Evolutionary conservation across 2,329 filamentous ascomycete genomes (phyloP).

Genomic region (Verticillium dahliae): DNA sequence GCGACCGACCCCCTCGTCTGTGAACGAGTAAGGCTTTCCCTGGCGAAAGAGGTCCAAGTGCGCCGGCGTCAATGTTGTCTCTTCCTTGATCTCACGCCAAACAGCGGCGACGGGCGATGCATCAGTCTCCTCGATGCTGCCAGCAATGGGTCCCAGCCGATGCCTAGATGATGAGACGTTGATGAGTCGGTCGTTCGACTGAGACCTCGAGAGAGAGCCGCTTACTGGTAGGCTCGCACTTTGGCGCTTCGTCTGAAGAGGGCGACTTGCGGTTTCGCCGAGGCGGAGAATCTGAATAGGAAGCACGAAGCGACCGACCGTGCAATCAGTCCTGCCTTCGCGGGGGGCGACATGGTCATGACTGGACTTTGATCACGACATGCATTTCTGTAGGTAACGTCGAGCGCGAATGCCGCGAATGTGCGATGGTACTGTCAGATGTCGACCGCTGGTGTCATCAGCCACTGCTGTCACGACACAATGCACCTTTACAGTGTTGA

Average conservation of each 20-base stretch:
- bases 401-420: not conserved
- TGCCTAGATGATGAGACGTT: slow-evolving; percentile 25
- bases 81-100: slow-evolving; percentile 56
- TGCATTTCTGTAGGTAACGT: not conserved
- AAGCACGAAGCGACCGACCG: slow-evolving; percentile 43
- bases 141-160: slow-evolving; percentile 56
- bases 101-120: slow-evolving; percentile 47
- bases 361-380: not conserved
- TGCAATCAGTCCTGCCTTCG: not conserved
- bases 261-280: slow-evolving; percentile 42
- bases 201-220: not conserved
- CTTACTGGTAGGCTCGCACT: slow-evolving; percentile 54
- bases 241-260: slow-evolving; percentile 55
- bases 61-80: slow-evolving; percentile 45
- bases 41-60: slow-evolving; percentile 44
- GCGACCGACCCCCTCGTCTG: slow-evolving; percentile 43
- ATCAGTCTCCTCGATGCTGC: slow-evolving; percentile 50
- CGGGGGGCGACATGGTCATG: not conserved
- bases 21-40: slow-evolving; percentile 53
- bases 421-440: not conserved
- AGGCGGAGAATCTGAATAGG: slow-evolving; percentile 37
- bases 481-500: not conserved
- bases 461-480: not conserved
- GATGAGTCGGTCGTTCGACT: not conserved
- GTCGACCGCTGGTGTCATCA: not conserved